Conservation (phyloP, 2,329 filamentous ascomycete species). For the Biscogniauxia mediterranea region DNA sequence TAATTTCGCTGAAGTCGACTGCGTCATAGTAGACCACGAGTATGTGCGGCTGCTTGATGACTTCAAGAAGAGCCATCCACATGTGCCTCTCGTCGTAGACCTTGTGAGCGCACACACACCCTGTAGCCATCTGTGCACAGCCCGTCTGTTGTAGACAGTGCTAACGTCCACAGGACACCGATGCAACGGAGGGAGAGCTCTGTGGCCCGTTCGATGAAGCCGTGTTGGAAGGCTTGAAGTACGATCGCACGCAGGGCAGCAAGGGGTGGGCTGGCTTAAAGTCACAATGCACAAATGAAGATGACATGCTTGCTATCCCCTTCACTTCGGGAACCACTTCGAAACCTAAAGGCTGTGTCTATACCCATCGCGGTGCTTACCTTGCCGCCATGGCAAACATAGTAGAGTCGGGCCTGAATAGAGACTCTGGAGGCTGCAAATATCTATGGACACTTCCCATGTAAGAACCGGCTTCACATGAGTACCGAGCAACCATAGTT, state of each 20-base stretch:
- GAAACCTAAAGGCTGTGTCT: slow-evolving; percentile 87
- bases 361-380: slow-evolving; percentile 84
- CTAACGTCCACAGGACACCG: slow-evolving; percentile 62
- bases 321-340: slow-evolving; percentile 96
- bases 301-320: slow-evolving; percentile 79
- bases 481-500: background rate
- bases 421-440: slow-evolving; percentile 64
- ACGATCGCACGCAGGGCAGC: slow-evolving; percentile 64
- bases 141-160: background rate
- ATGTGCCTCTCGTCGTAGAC: slow-evolving; percentile 74
- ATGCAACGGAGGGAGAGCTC: slow-evolving; percentile 69
- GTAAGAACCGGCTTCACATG: slow-evolving; percentile 51
- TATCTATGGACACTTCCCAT: slow-evolving; percentile 93
- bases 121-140: background rate
- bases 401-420: slow-evolving; percentile 83
- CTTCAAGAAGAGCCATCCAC: slow-evolving; percentile 60
- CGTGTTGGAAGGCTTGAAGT: slow-evolving; percentile 73
- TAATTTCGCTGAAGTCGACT: slow-evolving; percentile 79
- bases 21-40: slow-evolving; percentile 83
- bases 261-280: slow-evolving; percentile 78
- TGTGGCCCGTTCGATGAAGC: slow-evolving; percentile 81
- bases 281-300: slow-evolving; percentile 69
- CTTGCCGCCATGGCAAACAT: slow-evolving; percentile 82
- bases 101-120: slow-evolving; percentile 38
- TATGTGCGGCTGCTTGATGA: slow-evolving; percentile 67